These are phyloP conservation scores for Begonia loranthoides DNA, from an alignment of 306 rosid genomes.

Conservation along the genomic window DNA sequence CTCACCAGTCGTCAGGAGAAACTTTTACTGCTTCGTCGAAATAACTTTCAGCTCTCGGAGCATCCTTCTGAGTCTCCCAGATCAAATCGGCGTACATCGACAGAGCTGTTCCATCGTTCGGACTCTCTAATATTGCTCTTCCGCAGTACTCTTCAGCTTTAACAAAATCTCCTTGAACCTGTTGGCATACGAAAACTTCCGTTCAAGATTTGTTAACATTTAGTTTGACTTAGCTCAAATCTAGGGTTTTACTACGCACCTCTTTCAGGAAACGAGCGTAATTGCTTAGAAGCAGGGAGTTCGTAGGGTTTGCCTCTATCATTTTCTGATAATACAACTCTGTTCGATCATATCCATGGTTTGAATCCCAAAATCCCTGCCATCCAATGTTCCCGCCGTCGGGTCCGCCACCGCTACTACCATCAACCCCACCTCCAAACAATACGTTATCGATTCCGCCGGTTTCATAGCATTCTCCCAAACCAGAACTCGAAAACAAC, in stretches of 20 bases:
- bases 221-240: neutral
- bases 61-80: constrained; percentile 65
- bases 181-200: neutral
- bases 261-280: constrained; percentile 72
- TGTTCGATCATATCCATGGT: constrained; percentile 24
- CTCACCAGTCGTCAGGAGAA: constrained; percentile 67
- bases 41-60: constrained; percentile 54
- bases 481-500: constrained; percentile 26
- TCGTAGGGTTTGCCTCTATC: constrained; percentile 57
- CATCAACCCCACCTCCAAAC: constrained; percentile 10
- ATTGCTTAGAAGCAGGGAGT: constrained; percentile 54
- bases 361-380: constrained; percentile 37
- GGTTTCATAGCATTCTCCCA: constrained; percentile 21
- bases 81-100: constrained; percentile 74
- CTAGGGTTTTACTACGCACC: constrained; percentile 16
- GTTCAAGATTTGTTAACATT: neutral
- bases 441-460: constrained; percentile 11
- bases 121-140: constrained; percentile 68
- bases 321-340: constrained; percentile 47
- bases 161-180: constrained; percentile 47
- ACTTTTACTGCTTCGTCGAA: constrained; percentile 63
- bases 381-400: constrained; percentile 31
- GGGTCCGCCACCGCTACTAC: constrained; percentile 24
- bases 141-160: constrained; percentile 86
- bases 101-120: constrained; percentile 45